Evolutionary conservation across 108 stramenopile genomes (phyloP), one percentile per base, ranked within the genome.

Genomic region (Heterococcus sp.): DNA sequence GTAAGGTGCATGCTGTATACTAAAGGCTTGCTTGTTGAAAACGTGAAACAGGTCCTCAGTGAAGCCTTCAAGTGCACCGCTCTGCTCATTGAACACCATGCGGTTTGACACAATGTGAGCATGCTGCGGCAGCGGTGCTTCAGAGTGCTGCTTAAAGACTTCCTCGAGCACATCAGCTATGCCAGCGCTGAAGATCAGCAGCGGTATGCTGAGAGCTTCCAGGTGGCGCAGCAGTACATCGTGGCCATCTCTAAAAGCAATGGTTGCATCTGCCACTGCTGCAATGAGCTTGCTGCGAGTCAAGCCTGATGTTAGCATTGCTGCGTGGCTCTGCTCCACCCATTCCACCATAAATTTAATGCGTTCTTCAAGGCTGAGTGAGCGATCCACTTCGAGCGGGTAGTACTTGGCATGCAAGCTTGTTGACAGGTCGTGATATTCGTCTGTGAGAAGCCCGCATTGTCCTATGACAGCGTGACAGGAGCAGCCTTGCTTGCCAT

Each of bases 81-180:
- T 31, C 2, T 65, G 72, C 35, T 35, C 31, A 4, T 66, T 39
- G 38, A 82, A 82, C 5, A 26, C 58, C 82, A 82, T 82, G 38
- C 74, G 74, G 68, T 82, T 82, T 38, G 82, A 82, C 11, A 82
- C 63, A 2, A 82, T 69, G 67, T 69, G 73, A 65, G 65, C 35
- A 3, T n/a, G 69, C 74, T 66, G 46, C 39, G 82, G 82, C 68
- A 82, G 26, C 27, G 82, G 82, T 64, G 33, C 66, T 31, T 34
- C 32, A 5, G 73, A 31, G 8, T 69, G 82, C 74, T 82, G 82
- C 31, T 40, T 65, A 2, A 73, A 66, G 5, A 73, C 68, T 38
- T 82, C 82, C 65, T 82, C 82, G 2, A 82, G 39, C 0, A 82
- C 82, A 27, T 82, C 82, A 27, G 82, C 74, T 34, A 83, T 37